Evolutionary conservation across 805 yeast species (phyloP), one percentile per base, ranked within the genome.

Genomic region (Clavispora asparagi): DNA sequence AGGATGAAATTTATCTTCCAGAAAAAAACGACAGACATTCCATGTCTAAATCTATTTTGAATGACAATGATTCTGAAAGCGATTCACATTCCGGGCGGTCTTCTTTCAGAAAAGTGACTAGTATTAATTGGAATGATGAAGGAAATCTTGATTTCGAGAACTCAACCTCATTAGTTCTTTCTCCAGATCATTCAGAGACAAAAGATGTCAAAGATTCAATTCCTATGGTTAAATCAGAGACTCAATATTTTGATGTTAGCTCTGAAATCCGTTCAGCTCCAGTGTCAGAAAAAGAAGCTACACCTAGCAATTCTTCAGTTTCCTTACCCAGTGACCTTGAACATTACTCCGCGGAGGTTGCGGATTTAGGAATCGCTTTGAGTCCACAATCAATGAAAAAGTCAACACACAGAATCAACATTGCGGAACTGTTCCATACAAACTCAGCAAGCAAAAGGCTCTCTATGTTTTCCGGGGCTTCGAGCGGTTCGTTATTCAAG

Each of bases 71-170:
- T 16, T 66, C 73, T 10, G 39, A 32, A 25, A 36, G 41, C n/a
- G 35, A 40, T n/a, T 33, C 25, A 14, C 43, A 36, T 13, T 50
- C 55, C 4, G 48, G 46, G 10, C 39, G 43, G 25, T 48, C 55
- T 1, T 49, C 57, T 6, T 53, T 53, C 17, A 51, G 57, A 7
- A 40, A 50, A 11, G 71, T 69, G 44, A 57, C 67, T 4, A 70
- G 74, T 50, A 65, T 71, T 26, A 70, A 67, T 53, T 71, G 77
- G 77, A 69, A 69, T 49, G 73, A 70, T 38, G 70, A 62, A 23
- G 65, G 57, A 6, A 59, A 63, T 29, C 45, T 63, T 23, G 57
- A 64, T 17, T 50, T 66, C n/a, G 70, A 65, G 25, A 50, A 58
- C 35, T 61, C 69, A 4, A 6, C 11, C 1, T 33, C 37, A 3